phyloP scores from a whole-genome alignment of 768 basidiomycete species.

The Phanerochaete sordida region DNA sequence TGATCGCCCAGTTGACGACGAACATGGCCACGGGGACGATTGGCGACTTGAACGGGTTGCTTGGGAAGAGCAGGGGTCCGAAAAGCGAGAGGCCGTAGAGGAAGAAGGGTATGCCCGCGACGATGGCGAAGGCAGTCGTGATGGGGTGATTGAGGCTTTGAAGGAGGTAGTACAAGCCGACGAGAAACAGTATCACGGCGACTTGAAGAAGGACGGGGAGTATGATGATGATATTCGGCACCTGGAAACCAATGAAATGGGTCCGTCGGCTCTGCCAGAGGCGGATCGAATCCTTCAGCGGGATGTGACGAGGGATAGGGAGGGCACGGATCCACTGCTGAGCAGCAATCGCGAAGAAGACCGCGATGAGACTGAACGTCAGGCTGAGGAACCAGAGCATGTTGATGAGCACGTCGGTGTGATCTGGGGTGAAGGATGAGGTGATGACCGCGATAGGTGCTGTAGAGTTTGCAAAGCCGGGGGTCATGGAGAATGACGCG shows the following conservation, averaged over 20 bases:
- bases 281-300: background rate
- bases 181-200: constrained; percentile 10
- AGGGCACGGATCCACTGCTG: constrained; percentile 25
- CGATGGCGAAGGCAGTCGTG: background rate
- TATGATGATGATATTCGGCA: constrained; percentile 6
- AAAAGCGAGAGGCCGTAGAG: background rate
- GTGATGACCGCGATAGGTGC: background rate
- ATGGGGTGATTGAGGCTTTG: background rate
- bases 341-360: constrained; percentile 23
- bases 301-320: background rate
- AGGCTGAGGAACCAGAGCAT: constrained; percentile 24
- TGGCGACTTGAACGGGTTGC: constrained; percentile 10
- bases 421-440: background rate
- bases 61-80: background rate
- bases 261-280: constrained; percentile 3
- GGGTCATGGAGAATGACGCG: constrained; percentile 2
- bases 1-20: background rate
- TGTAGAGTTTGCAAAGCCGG: constrained; percentile 12
- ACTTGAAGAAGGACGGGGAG: constrained; percentile 13
- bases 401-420: constrained; percentile 17
- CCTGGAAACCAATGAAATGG: background rate
- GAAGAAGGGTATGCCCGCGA: constrained; percentile 2
- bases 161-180: constrained; percentile 7
- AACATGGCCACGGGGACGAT: background rate
- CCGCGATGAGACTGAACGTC: constrained; percentile 20